These are phyloP conservation scores for Theileria annulata DNA, from an alignment of 169 alveolate species.

Conservation along the genomic window DNA sequence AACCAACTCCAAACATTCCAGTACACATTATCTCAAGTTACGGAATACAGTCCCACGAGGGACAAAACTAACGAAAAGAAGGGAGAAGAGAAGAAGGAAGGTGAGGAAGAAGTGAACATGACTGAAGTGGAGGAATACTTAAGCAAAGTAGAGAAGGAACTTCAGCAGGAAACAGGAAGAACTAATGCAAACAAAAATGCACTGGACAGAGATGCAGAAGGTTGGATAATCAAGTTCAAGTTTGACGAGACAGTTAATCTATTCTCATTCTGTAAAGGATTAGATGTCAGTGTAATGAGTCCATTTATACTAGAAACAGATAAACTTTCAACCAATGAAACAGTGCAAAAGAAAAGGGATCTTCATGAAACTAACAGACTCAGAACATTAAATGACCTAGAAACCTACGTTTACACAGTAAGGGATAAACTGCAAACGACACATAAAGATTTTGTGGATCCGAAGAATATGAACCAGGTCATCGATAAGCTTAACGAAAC, in stretches of 20 bases:
- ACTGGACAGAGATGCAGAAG: conserved; percentile 66
- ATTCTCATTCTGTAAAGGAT: conserved; percentile 46
- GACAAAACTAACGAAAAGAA: conserved; percentile 41
- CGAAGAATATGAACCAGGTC: conserved; percentile 60
- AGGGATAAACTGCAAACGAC: conserved; percentile 67
- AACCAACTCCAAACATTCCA: conserved; percentile 46
- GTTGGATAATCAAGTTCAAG: conserved; percentile 51
- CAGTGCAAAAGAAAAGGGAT: conserved; percentile 64
- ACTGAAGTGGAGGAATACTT: neutral
- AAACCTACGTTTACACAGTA: conserved; percentile 71
- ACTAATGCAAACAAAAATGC: conserved; percentile 31
- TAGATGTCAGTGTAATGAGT: conserved; percentile 22
- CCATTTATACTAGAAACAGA: conserved; percentile 45
- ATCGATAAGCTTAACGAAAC: conserved; percentile 53
- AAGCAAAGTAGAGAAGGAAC: conserved; percentile 6
- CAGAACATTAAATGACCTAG: conserved; percentile 71
- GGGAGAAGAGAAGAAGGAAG: conserved; percentile 29
- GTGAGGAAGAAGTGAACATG: conserved; percentile 8
- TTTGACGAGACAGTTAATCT: conserved; percentile 60
- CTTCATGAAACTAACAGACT: conserved; percentile 65
- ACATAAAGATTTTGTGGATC: conserved; percentile 69
- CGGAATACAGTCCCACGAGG: conserved; percentile 32
- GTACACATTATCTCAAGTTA: conserved; percentile 40
- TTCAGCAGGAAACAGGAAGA: neutral
- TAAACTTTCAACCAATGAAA: conserved; percentile 58